Conservation (phyloP, 495 filamentous ascomycete genomes). For the Annulohypoxylon moriforme region DNA sequence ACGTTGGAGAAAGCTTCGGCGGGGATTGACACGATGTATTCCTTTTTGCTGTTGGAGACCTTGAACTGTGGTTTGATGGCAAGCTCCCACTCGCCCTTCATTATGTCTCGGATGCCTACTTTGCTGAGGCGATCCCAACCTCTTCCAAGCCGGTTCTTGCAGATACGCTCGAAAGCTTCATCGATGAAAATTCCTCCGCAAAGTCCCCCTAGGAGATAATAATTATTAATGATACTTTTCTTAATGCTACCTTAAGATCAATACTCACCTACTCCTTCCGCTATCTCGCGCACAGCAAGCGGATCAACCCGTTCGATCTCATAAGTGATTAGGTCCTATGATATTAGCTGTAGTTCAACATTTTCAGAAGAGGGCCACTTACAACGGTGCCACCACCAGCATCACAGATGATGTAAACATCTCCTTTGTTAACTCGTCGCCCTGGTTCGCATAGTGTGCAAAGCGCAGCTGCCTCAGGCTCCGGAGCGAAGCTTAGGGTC, state of each 20-base stretch:
- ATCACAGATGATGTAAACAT: conserved; percentile 46
- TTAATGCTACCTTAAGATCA: not conserved
- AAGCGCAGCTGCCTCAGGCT: conserved; percentile 46
- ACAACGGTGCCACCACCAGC: conserved; percentile 47
- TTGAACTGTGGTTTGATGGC: conserved; percentile 41
- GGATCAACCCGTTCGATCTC: conserved; percentile 18
- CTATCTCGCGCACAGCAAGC: conserved; percentile 33
- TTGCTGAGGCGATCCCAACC: conserved; percentile 23
- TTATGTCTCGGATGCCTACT: conserved; percentile 28
- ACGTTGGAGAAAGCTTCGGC: conserved; percentile 10
- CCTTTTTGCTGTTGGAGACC: not conserved
- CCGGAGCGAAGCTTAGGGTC: conserved; percentile 37
- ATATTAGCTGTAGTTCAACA: not conserved
- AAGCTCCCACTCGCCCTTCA: conserved; percentile 46
- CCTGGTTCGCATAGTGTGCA: conserved; percentile 34
- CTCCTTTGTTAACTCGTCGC: conserved; percentile 14
- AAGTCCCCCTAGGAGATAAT: conserved; percentile 22
- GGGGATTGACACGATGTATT: conserved; percentile 33
- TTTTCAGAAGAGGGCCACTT: not conserved
- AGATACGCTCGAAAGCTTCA: conserved; percentile 36
- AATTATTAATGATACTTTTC: not conserved
- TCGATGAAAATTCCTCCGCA: conserved; percentile 45
- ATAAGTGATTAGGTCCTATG: conserved; percentile 45
- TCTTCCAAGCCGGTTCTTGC: conserved; percentile 30
- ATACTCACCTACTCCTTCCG: conserved; percentile 36